phyloP scores from a whole-genome alignment of 768 basidiomycete genomes.

The Pisolithus microcarpus region DNA sequence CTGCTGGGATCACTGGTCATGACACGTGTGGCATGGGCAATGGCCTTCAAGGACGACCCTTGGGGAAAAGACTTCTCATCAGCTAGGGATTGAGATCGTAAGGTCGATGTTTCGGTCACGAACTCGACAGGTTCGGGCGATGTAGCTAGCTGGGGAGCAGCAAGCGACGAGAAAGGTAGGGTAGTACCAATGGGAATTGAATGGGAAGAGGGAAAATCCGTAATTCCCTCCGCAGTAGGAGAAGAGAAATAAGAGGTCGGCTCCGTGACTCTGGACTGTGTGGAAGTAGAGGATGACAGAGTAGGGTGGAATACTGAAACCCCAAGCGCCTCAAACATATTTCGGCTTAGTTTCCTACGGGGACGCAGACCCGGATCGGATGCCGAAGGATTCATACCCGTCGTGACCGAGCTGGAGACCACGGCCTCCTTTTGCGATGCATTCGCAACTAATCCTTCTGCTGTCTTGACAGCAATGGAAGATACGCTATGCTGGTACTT shows the following conservation, averaged over 20 bases:
- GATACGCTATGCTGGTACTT: slow-evolving; percentile 21
- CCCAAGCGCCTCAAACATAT: slow-evolving; percentile 67
- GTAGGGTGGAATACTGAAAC: slow-evolving; percentile 58
- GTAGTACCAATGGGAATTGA: slow-evolving; percentile 16
- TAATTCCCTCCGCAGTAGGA: slow-evolving; percentile 8
- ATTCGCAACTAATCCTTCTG: slow-evolving; percentile 10
- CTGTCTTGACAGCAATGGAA: slow-evolving; percentile 15
- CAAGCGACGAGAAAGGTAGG: slow-evolving; percentile 12
- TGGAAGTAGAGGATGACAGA: slow-evolving; percentile 21
- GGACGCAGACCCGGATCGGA: slow-evolving; percentile 10
- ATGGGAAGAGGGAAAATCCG: background rate
- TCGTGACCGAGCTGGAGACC: slow-evolving; percentile 9
- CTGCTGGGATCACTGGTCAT: slow-evolving; percentile 76
- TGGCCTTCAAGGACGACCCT: slow-evolving; percentile 65
- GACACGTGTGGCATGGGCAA: slow-evolving; percentile 77
- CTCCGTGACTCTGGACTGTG: slow-evolving; percentile 15
- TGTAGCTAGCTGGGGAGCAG: slow-evolving; percentile 24
- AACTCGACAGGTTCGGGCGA: slow-evolving; percentile 16
- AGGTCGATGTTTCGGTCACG: slow-evolving; percentile 22
- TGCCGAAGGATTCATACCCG: slow-evolving; percentile 6
- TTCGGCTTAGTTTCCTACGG: slow-evolving; percentile 45
- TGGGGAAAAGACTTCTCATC: slow-evolving; percentile 37
- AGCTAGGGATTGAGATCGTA: slow-evolving; percentile 16
- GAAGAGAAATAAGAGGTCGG: slow-evolving; percentile 22
- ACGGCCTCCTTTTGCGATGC: slow-evolving; percentile 16